A percentile compares a stretch with the other conserved stretches of the same genome.
These are phyloP conservation scores for Lophiostoma macrostomum DNA, from an alignment of 495 filamentous ascomycete species.

Conservation along the genomic window DNA sequence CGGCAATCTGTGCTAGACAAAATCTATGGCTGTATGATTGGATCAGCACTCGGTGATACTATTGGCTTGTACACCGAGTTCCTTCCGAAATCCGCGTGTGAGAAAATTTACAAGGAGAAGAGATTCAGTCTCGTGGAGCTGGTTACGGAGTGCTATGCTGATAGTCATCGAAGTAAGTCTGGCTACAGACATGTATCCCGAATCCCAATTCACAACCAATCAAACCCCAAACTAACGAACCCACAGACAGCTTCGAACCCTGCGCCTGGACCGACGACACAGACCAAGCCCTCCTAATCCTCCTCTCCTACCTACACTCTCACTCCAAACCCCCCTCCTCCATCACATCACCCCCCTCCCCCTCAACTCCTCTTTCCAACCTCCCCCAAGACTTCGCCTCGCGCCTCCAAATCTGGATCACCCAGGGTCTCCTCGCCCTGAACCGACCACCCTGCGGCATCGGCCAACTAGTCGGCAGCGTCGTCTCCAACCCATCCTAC, in stretches of 20 bases:
- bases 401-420: conserved; percentile 44
- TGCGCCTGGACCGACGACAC: conserved; percentile 54
- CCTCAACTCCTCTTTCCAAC: neutral
- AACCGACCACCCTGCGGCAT: conserved; percentile 46
- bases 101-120: conserved; percentile 36
- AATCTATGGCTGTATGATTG: conserved; percentile 44
- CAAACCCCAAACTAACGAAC: neutral
- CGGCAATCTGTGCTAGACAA: conserved; percentile 36
- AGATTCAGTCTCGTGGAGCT: conserved; percentile 41
- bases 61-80: conserved; percentile 53
- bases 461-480: conserved; percentile 40
- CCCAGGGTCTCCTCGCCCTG: conserved; percentile 43
- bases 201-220: neutral
- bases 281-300: conserved; percentile 47
- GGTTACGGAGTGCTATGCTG: conserved; percentile 39
- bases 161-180: conserved; percentile 40
- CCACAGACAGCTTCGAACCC: conserved; percentile 34
- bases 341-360: too few species aligned
- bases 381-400: conserved; percentile 41
- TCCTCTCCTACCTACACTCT: conserved; percentile 45
- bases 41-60: conserved; percentile 49
- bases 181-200: too few species aligned
- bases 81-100: conserved; percentile 35
- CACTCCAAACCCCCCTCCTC: too few species aligned
- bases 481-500: conserved; percentile 38